These are phyloP conservation scores for Orobanche coerulescens DNA, from an alignment of 257 asterid genomes.

Conservation along the genomic window DNA sequence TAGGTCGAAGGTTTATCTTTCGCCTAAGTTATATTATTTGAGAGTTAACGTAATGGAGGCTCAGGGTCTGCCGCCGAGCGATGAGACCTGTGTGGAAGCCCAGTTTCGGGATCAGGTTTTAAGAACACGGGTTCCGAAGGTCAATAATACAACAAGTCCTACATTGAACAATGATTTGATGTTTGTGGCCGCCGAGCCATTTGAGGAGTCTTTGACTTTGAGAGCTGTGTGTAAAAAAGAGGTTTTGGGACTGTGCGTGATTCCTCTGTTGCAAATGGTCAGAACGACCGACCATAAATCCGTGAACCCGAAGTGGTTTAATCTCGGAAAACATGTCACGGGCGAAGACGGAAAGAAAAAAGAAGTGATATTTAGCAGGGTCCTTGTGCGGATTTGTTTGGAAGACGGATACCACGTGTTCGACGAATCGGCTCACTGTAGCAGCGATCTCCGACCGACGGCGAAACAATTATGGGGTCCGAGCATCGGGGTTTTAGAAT, in stretches of 20 bases:
- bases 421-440: conserved; percentile 66
- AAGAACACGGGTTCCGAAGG: conserved; percentile 51
- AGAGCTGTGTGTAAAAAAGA: conserved; percentile 65
- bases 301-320: conserved; percentile 48
- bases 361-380: conserved; percentile 61
- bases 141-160: conserved; percentile 47
- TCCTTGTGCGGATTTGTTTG: conserved; percentile 52
- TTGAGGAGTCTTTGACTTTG: conserved; percentile 56
- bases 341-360: conserved; percentile 56
- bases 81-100: conserved; percentile 55
- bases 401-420: conserved; percentile 83
- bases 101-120: conserved; percentile 49
- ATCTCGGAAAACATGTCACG: conserved; percentile 50
- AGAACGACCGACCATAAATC: conserved; percentile 55
- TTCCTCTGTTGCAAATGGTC: conserved; percentile 49
- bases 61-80: conserved; percentile 51
- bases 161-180: conserved; percentile 81
- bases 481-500: conserved; percentile 65
- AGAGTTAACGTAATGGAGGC: conserved; percentile 70
- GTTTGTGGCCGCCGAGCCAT: conserved; percentile 75
- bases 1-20: conserved; percentile 58
- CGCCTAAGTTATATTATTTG: conserved; percentile 72
- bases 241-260: conserved; percentile 49
- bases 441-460: conserved; percentile 69
- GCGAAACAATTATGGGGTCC: conserved; percentile 65